phyloP scores from a whole-genome alignment of 1,284 basidiomycete species.

The Melampsora larici-populina region DNA sequence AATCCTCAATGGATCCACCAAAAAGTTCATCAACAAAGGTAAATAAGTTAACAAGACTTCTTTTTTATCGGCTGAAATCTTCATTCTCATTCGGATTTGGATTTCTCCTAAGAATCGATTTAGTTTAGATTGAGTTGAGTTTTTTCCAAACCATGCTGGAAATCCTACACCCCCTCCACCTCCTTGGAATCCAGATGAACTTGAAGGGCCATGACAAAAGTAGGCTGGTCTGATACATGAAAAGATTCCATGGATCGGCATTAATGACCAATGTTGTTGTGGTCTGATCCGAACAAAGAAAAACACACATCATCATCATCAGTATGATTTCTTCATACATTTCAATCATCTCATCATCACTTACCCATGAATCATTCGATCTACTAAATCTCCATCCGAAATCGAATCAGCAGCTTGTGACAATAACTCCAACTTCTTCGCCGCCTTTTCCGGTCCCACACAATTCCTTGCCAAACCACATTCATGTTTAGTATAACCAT shows the following conservation, averaged over 20 bases:
- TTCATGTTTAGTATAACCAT: constrained; percentile 82
- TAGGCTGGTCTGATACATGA: constrained; percentile 83
- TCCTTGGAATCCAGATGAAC: constrained; percentile 62
- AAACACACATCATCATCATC: too few relatives aligned
- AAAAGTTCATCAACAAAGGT: constrained; percentile 72
- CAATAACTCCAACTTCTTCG: constrained; percentile 75
- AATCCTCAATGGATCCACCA: constrained; percentile 71
- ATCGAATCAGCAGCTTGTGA: constrained; percentile 77
- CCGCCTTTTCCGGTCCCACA: constrained; percentile 63
- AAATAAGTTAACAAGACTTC: constrained; percentile 90
- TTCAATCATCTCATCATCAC: constrained; percentile 45
- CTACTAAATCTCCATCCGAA: constrained; percentile 92
- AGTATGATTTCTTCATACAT: neutral
- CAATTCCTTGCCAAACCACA: constrained; percentile 62
- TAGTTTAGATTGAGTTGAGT: constrained; percentile 85
- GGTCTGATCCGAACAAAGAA: constrained; percentile 59
- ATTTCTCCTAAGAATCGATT: constrained; percentile 78
- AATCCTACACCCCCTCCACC: constrained; percentile 56
- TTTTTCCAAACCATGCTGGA: constrained; percentile 93
- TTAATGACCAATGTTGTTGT: constrained; percentile 92
- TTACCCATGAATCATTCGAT: constrained; percentile 86
- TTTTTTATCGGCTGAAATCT: constrained; percentile 78
- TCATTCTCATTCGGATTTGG: constrained; percentile 89
- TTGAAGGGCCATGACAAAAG: constrained; percentile 66
- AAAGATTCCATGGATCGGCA: constrained; percentile 87